Base-by-base conservation (phyloP, 371 early-diverging fungal genomes). In the Umbelopsis sp. region DNA sequence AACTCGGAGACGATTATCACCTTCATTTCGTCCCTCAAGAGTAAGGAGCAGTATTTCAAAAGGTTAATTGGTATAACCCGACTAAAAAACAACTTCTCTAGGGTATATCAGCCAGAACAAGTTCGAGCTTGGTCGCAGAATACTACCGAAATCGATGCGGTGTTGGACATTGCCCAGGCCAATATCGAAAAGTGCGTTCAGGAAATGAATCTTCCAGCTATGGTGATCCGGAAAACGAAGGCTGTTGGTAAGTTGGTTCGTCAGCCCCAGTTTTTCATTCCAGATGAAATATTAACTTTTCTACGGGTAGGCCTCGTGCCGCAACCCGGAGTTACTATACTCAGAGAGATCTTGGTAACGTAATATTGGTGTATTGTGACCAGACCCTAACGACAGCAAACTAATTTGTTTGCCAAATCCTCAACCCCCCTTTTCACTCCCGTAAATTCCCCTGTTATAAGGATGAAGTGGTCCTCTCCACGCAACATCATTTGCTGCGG, bases 101-200 rank as follows among this genome's bases (percentile, higher is more conserved):
- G 80, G 11, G 65, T 70, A 44, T 86, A 87, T 68, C 77, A 76
- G 44, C 81, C 88, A 8, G 74, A 74, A 3, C 65, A 63, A 6
- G 75, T 81, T 70, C 78, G 76, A 29, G 69, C 76, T 10, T 87
- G 88, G 88, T 77, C 76, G 10, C 78, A 78, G 20, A 67, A 73
- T 4, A 81, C 86, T 10, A n/a, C 12, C 8, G 37, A 52, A n/a
- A 88, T 93, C 18, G 78, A 81, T 50, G 79, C 73, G 24, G 68
- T 93, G 10, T 78, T 94, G 68, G 90, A 93, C 70, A 86, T 89
- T 7, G 94, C 93, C 18, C 85, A 92, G 68, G 77, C 74, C 25
- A 86, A 87, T 70, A 74, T 93, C 44, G 68, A 70, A 46, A 80
- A 83, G 57, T 86, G 85, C 53, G 79, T 85, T 11, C 69, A 74